phyloP scores from a whole-genome alignment of 108 stramenopile species.

The Nitzschia sp. region DNA sequence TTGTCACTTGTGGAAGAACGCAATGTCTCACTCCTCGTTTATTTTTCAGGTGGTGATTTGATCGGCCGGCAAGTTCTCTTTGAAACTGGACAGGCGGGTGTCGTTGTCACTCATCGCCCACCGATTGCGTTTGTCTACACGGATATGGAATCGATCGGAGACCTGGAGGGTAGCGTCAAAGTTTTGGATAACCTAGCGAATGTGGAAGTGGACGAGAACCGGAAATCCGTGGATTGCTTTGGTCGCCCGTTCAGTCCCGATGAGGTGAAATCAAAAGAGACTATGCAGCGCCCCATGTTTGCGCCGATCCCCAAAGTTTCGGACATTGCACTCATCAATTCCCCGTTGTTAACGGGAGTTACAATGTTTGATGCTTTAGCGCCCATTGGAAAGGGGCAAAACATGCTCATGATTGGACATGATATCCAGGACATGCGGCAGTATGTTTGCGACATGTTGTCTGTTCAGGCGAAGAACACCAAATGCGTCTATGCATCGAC shows the following conservation, averaged over 20 bases:
- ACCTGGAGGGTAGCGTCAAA: constrained; percentile 21
- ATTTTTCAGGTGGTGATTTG: constrained; percentile 60
- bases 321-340: constrained; percentile 86
- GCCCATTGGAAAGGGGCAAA: constrained; percentile 89
- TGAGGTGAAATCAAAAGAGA: neutral
- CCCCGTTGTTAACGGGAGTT: constrained; percentile 79
- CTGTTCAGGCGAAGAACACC: constrained; percentile 31
- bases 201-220: constrained; percentile 39
- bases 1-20: no score
- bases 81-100: constrained; percentile 45
- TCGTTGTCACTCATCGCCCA: constrained; percentile 78
- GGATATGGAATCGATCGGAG: constrained; percentile 12
- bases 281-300: constrained; percentile 60
- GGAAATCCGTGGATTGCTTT: constrained; percentile 50
- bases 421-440: constrained; percentile 50
- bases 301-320: constrained; percentile 79
- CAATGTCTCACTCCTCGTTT: no score
- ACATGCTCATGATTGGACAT: constrained; percentile 83
- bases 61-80: constrained; percentile 63
- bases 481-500: constrained; percentile 80
- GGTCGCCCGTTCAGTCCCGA: constrained; percentile 25
- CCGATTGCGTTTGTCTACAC: constrained; percentile 79
- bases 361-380: constrained; percentile 86
- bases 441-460: constrained; percentile 41
- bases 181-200: constrained; percentile 34